phyloP scores from a whole-genome alignment of 169 alveolate genomes.

The Plasmodium gonderi region DNA sequence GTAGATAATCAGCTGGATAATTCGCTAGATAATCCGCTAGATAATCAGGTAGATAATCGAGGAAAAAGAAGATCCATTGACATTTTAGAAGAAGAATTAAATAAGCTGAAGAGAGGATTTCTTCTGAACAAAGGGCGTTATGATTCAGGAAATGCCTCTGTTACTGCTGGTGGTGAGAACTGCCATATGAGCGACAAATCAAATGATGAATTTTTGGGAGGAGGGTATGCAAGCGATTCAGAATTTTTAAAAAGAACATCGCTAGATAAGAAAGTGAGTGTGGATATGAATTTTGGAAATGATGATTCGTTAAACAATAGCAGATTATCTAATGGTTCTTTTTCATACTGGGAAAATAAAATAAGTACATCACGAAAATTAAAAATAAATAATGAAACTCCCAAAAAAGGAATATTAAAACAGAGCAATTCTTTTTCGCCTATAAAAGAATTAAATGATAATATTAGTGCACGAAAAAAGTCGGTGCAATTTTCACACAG shows the following conservation, averaged over 20 bases:
- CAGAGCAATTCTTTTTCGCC: slow-evolving; percentile 50
- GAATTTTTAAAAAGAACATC: slow-evolving; percentile 30
- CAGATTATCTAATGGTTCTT: slow-evolving; percentile 15
- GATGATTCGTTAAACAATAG: slow-evolving; percentile 54
- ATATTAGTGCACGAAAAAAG: slow-evolving; percentile 48
- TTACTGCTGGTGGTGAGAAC: not conserved
- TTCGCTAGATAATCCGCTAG: not conserved
- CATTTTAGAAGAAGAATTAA: slow-evolving; percentile 8
- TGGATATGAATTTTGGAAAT: slow-evolving; percentile 50
- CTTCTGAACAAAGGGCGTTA: not conserved
- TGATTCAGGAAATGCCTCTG: not conserved
- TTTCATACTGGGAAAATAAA: slow-evolving; percentile 32
- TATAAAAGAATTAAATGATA: slow-evolving; percentile 32
- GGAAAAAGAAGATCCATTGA: slow-evolving; percentile 19
- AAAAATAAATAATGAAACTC: slow-evolving; percentile 41
- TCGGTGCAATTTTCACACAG: slow-evolving; percentile 70
- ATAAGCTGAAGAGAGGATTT: not conserved
- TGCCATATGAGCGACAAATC: not conserved
- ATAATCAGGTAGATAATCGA: not conserved
- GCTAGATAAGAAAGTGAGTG: not conserved
- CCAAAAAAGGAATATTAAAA: slow-evolving; percentile 58
- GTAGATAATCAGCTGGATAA: not conserved
- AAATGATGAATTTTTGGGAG: not conserved
- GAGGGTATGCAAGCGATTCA: slow-evolving; percentile 45
- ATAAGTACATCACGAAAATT: slow-evolving; percentile 31